phyloP scores from a whole-genome alignment of 1,284 basidiomycete species.

The Tausonia pullulans region DNA sequence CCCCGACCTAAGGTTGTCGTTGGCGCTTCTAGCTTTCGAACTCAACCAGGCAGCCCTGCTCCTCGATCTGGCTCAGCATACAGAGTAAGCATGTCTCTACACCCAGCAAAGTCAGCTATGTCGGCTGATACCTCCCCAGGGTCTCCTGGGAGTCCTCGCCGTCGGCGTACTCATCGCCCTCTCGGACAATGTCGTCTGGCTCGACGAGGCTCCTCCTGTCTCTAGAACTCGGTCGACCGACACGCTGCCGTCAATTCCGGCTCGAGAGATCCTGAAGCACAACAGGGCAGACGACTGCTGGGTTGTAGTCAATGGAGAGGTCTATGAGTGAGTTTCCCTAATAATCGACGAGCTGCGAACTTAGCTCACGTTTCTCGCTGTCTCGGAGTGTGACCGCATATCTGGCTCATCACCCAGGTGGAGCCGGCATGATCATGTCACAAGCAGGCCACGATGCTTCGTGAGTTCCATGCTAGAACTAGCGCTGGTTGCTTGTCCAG shows the following conservation, averaged over 20 bases:
- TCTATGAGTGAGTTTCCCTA: constrained; percentile 29
- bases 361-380: neutral
- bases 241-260: constrained; percentile 4
- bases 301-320: constrained; percentile 32
- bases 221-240: neutral
- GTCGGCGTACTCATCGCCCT: too few relatives aligned
- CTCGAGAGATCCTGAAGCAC: constrained; percentile 28
- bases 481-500: neutral
- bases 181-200: neutral
- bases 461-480: constrained; percentile 28
- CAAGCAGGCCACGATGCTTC: constrained; percentile 44
- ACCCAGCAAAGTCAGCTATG: too few relatives aligned
- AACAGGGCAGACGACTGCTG: constrained; percentile 29
- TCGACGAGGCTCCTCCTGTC: neutral
- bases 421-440: constrained; percentile 38
- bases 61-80: too few relatives aligned
- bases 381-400: constrained; percentile 55
- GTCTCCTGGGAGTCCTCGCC: too few relatives aligned
- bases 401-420: constrained; percentile 44
- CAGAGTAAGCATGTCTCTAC: too few relatives aligned
- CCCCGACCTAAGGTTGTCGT: too few relatives aligned
- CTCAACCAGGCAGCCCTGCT: too few relatives aligned
- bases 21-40: too few relatives aligned
- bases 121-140: too few relatives aligned
- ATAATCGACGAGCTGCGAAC: constrained; percentile 27